Percentiles rank a stretch among this genome's conserved stretches.
These are phyloP conservation scores for Usnea hakonensis DNA, from an alignment of 495 filamentous ascomycete genomes.

Conservation along the genomic window DNA sequence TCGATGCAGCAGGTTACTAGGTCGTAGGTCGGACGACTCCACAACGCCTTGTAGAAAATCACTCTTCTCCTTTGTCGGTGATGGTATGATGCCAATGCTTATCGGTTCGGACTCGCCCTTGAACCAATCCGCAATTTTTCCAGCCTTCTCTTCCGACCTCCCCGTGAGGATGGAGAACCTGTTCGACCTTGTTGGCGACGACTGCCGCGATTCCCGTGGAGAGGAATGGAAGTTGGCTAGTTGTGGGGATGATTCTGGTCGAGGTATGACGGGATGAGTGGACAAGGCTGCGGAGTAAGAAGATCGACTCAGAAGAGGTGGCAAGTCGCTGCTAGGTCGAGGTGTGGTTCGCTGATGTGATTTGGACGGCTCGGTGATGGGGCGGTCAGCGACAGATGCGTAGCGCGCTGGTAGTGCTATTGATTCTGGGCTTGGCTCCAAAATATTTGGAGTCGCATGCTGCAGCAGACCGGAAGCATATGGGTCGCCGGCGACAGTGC, in stretches of 20 bases:
- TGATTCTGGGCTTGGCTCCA: background rate
- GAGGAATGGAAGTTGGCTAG: background rate
- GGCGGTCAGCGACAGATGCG: background rate
- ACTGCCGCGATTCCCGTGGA: constrained; percentile 2
- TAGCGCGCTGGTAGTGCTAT: background rate
- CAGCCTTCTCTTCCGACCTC: constrained; percentile 5
- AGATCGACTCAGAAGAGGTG: constrained; percentile 1
- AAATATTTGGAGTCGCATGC: background rate
- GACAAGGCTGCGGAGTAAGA: background rate
- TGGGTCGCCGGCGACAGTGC: background rate
- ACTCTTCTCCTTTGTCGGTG: constrained; percentile 25
- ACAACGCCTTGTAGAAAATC: constrained; percentile 12
- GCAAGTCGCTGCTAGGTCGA: constrained; percentile 3
- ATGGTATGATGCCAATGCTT: constrained; percentile 33
- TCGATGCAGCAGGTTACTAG: constrained; percentile 16
- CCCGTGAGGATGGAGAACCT: background rate
- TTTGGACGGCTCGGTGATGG: background rate
- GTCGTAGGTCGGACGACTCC: constrained; percentile 21
- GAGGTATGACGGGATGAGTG: background rate
- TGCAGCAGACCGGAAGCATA: background rate
- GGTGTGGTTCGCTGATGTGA: background rate
- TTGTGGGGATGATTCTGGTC: background rate
- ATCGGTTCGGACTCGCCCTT: constrained; percentile 45
- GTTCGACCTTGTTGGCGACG: constrained; percentile 1
- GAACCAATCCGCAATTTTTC: constrained; percentile 45